These are phyloP conservation scores for Fagus sylvatica DNA, from an alignment of 306 rosid species.

Conservation along the genomic window DNA sequence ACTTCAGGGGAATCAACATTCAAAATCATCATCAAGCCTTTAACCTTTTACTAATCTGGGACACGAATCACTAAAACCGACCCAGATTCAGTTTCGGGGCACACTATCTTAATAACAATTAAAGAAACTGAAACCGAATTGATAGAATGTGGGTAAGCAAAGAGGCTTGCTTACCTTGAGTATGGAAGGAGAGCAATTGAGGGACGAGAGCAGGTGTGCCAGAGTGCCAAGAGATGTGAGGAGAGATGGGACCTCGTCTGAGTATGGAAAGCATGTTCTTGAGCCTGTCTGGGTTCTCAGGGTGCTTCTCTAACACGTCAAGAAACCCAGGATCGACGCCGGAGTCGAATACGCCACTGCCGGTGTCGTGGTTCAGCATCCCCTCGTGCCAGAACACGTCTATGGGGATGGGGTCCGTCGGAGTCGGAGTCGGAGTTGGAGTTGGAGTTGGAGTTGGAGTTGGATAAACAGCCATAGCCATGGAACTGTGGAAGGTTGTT, in stretches of 20 bases:
- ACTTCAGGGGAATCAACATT: neutral
- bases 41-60: neutral
- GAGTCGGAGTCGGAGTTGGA: neutral
- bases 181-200: constrained; percentile 66
- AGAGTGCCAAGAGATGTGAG: constrained; percentile 59
- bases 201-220: constrained; percentile 55
- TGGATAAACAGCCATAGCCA: no score
- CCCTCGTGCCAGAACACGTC: constrained; percentile 79
- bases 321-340: constrained; percentile 74
- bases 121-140: neutral
- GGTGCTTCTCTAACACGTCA: constrained; percentile 85
- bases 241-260: constrained; percentile 70
- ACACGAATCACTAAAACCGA: neutral
- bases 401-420: constrained; percentile 13
- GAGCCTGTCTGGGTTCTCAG: constrained; percentile 82
- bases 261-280: constrained; percentile 83
- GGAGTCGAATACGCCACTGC: constrained; percentile 69
- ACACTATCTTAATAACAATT: neutral
- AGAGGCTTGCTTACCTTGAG: constrained; percentile 47
- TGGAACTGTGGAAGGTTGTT: no score
- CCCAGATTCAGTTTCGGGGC: neutral
- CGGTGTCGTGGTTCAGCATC: constrained; percentile 69
- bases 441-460: no score
- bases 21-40: neutral
- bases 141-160: neutral